Conservation (phyloP, 2,329 filamentous ascomycete species). For the Arachnomyces sp. region DNA sequence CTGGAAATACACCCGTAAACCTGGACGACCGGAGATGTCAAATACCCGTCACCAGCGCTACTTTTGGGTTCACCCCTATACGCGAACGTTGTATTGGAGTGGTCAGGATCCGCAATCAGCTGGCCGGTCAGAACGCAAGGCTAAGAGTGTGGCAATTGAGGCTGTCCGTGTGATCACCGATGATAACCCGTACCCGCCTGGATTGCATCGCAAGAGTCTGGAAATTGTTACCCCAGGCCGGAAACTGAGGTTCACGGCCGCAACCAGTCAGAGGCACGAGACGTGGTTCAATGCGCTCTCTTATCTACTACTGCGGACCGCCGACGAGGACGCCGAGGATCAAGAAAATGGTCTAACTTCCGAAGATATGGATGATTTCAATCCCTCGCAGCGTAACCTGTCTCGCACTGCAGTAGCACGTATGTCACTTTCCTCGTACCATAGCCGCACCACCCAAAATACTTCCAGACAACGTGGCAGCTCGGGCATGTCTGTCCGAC, state of each 20-base stretch:
- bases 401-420: conserved; percentile 47
- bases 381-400: conserved; percentile 55
- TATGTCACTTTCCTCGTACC: conserved; percentile 69
- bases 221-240: conserved; percentile 83
- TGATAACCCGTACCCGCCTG: conserved; percentile 90
- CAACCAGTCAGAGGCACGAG: conserved; percentile 88
- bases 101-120: conserved; percentile 75
- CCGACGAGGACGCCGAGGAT: conserved; percentile 50
- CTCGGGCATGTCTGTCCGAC: conserved; percentile 32
- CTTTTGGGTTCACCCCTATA: conserved; percentile 99
- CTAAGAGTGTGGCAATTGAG: conserved; percentile 90
- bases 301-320: conserved; percentile 76
- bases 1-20: conserved; percentile 97
- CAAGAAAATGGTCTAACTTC: conserved; percentile 50
- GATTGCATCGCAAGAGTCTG: conserved; percentile 87
- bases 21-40: conserved; percentile 81
- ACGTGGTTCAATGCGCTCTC: conserved; percentile 98
- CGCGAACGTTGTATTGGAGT: conserved; percentile 93
- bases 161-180: conserved; percentile 86
- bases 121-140: conserved; percentile 66
- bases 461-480: conserved; percentile 49
- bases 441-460: conserved; percentile 63
- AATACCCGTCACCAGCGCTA: conserved; percentile 80
- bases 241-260: conserved; percentile 86
- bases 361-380: conserved; percentile 70